phyloP scores from a whole-genome alignment of 139 green algal species.

The Chlamydomonas applanata region DNA sequence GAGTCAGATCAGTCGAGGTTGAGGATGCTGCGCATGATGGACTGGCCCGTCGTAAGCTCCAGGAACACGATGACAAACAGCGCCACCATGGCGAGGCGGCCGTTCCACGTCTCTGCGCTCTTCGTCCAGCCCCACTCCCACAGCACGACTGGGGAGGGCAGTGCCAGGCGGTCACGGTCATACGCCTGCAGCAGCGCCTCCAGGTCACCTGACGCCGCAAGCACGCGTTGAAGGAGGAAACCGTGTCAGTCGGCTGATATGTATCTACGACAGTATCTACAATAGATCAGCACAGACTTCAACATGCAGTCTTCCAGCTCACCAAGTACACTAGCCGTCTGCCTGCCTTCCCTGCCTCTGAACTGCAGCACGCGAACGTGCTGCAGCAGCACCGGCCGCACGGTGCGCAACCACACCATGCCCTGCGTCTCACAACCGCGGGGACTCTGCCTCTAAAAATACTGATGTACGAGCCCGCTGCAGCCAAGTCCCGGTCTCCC shows the following conservation, averaged over 20 bases:
- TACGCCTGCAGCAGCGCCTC: conserved; percentile 91
- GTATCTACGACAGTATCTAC: too few relatives aligned
- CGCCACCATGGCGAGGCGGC: conserved; percentile 80
- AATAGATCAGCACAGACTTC: too few relatives aligned
- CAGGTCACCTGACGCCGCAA: conserved; percentile 60
- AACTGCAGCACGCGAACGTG: too few relatives aligned
- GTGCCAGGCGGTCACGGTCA: conserved; percentile 81
- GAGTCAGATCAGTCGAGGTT: conserved; percentile 16
- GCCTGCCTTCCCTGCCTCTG: too few relatives aligned
- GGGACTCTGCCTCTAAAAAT: too few relatives aligned
- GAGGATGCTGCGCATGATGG: conserved; percentile 44
- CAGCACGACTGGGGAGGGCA: conserved; percentile 78
- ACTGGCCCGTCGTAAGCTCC: conserved; percentile 74
- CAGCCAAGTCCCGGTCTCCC: too few relatives aligned
- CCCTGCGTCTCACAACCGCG: too few relatives aligned
- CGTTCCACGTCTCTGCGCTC: conserved; percentile 77
- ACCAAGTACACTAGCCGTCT: too few relatives aligned
- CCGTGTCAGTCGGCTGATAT: background rate
- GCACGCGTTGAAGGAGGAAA: background rate
- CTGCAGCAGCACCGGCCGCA: too few relatives aligned
- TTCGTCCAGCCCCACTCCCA: conserved; percentile 97
- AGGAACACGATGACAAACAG: conserved; percentile 74
- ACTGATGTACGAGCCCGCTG: too few relatives aligned
- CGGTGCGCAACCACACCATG: too few relatives aligned
- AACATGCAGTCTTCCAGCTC: too few relatives aligned